Conservation (phyloP, 106 monocot genomes). For the Vanilla planifolia region DNA sequence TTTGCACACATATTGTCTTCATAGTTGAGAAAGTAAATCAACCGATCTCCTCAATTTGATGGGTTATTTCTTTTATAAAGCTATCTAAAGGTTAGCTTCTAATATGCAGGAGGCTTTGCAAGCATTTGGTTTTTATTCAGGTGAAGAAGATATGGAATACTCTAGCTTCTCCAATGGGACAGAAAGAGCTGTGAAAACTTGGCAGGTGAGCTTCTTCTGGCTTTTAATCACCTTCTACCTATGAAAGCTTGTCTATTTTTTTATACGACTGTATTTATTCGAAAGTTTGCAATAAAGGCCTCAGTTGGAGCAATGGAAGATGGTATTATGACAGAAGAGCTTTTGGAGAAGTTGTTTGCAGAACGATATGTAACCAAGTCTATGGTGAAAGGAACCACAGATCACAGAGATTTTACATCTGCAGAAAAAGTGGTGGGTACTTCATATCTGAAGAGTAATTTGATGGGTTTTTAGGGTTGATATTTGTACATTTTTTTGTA, state of each 20-base stretch:
- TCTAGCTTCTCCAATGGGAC: conserved; percentile 80
- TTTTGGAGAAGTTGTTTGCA: conserved; percentile 52
- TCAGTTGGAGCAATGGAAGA: conserved; percentile 47
- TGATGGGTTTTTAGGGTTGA: too few species aligned
- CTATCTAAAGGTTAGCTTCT: conserved; percentile 1
- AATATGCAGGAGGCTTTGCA: conserved; percentile 78
- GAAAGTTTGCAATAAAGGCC: conserved; percentile 31
- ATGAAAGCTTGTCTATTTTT: too few species aligned
- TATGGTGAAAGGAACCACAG: conserved; percentile 11
- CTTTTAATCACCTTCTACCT: background rate
- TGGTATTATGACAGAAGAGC: conserved; percentile 73
- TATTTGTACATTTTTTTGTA: too few species aligned
- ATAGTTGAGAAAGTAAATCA: too few species aligned
- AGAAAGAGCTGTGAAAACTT: conserved; percentile 93
- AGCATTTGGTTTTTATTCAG: conserved; percentile 85
- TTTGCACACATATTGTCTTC: too few species aligned
- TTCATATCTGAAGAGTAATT: too few species aligned
- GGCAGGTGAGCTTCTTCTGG: conserved; percentile 60
- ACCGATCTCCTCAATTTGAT: too few species aligned
- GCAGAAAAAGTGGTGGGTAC: conserved; percentile 6
- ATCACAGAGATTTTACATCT: conserved; percentile 1
- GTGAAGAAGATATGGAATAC: conserved; percentile 94
- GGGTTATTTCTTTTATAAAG: too few species aligned
- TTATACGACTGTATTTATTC: background rate
- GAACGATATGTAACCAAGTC: conserved; percentile 8